Evolutionary conservation across 2,329 filamentous ascomycete genomes (phyloP).

Genomic region (Macrophomina pseudophaseolina): DNA sequence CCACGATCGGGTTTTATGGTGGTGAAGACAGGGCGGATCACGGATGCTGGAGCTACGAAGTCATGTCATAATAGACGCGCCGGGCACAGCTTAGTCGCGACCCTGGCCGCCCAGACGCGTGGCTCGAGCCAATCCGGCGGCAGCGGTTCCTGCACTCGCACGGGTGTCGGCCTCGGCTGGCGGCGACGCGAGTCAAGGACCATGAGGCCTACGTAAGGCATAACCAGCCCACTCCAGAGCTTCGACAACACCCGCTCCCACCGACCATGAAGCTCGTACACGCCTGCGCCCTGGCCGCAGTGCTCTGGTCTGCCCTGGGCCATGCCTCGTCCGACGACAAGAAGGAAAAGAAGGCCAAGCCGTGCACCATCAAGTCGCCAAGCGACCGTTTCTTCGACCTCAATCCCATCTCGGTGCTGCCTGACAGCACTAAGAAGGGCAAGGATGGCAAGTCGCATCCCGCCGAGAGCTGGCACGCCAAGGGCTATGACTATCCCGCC

Average conservation of each 20-base stretch:
- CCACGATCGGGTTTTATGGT: background rate
- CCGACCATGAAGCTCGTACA: conserved; percentile 36
- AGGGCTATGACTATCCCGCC: conserved; percentile 76
- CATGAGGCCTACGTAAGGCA: conserved; percentile 25
- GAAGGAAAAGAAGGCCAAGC: conserved; percentile 52
- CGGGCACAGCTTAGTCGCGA: conserved; percentile 3
- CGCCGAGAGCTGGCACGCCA: conserved; percentile 66
- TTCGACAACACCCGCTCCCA: background rate
- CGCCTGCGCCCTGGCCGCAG: conserved; percentile 35
- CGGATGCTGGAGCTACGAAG: background rate
- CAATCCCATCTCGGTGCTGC: conserved; percentile 60
- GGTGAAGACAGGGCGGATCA: background rate
- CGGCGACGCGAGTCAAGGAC: conserved; percentile 15
- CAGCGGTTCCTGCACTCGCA: conserved; percentile 1
- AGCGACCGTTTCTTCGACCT: conserved; percentile 69
- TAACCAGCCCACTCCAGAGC: background rate
- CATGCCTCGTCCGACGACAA: conserved; percentile 49
- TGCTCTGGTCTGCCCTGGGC: conserved; percentile 40
- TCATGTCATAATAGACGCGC: conserved; percentile 22
- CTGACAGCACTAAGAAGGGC: conserved; percentile 46
- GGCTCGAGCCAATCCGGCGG: background rate
- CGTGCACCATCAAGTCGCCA: conserved; percentile 67
- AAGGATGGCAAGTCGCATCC: conserved; percentile 59
- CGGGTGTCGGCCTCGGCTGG: background rate
- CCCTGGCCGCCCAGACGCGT: background rate